A percentile compares a stretch with the other conserved stretches of the same genome.
Conservation (phyloP, 2,329 filamentous ascomycete genomes). For the Pseudogymnoascus sp. region DNA sequence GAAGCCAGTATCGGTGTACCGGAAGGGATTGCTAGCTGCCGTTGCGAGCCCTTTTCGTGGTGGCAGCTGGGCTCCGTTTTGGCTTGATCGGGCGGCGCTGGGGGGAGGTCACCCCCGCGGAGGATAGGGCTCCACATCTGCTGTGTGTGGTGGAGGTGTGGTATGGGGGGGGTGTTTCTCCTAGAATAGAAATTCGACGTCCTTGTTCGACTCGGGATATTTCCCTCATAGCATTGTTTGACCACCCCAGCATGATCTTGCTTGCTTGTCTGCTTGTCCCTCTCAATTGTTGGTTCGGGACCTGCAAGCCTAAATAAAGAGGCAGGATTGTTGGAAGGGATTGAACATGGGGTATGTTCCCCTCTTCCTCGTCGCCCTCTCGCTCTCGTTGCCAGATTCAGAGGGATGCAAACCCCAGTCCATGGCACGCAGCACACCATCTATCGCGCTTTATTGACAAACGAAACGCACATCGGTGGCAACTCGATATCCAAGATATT, state of each 20-base stretch:
- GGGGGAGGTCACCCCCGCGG: background rate
- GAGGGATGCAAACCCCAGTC: background rate
- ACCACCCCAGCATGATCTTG: background rate
- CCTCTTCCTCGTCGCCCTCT: too few relatives aligned
- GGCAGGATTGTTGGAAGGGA: background rate
- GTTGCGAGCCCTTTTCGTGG: background rate
- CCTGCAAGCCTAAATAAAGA: background rate
- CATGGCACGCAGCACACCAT: background rate
- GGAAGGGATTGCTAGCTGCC: background rate
- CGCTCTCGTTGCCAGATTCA: background rate
- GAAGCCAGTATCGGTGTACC: background rate
- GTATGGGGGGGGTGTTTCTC: background rate
- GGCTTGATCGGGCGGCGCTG: background rate
- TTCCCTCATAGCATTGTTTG: background rate
- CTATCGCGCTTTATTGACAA: background rate
- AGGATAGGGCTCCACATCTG: background rate
- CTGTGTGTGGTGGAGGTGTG: background rate
- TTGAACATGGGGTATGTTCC: background rate
- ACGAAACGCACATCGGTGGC: background rate
- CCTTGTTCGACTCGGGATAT: background rate
- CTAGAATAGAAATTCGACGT: background rate
- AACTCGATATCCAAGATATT: background rate
- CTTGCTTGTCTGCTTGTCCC: background rate
- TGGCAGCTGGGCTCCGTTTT: background rate
- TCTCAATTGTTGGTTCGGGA: background rate